phyloP scores from a whole-genome alignment of 192 early-diverging fungal species.

The Podochytrium sp. region DNA sequence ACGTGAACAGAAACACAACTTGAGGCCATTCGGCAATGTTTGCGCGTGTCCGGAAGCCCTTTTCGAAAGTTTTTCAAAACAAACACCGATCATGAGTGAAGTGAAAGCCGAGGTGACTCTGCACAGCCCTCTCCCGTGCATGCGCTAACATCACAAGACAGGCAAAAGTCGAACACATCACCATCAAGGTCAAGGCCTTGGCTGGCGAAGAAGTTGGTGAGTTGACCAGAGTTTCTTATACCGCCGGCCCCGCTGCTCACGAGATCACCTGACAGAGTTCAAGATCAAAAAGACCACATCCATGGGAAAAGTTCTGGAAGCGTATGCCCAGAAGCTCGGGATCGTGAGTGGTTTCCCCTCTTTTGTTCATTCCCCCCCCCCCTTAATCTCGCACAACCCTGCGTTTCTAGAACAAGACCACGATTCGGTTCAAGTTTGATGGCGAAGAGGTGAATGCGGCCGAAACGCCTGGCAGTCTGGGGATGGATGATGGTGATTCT shows the following conservation, averaged over 20 bases:
- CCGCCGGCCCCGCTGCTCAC: no score
- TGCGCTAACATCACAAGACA: no score
- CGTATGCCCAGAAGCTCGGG: conserved; percentile 88
- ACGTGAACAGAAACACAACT: no score
- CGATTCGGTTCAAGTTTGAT: conserved; percentile 90
- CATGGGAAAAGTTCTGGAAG: conserved; percentile 89
- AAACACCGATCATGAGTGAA: no score
- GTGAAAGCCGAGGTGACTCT: no score
- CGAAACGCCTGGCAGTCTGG: conserved; percentile 82
- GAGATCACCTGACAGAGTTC: no score
- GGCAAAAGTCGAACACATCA: conserved; percentile 55
- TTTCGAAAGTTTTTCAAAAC: no score
- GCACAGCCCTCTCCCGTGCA: no score
- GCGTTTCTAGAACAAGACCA: conserved; percentile 53
- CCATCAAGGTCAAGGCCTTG: conserved; percentile 81
- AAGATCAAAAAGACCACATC: conserved; percentile 92
- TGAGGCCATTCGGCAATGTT: no score
- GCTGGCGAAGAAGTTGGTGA: conserved; percentile 60
- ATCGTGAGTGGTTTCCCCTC: conserved; percentile 49
- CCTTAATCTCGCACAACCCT: neutral
- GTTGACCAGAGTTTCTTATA: no score
- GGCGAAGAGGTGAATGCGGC: conserved; percentile 78
- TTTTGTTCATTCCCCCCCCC: neutral
- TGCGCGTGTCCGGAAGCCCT: no score
- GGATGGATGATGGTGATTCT: conserved; percentile 92